Evolutionary conservation across 2,329 filamentous ascomycete genomes (phyloP).

Genomic region (Cadophora sp.): DNA sequence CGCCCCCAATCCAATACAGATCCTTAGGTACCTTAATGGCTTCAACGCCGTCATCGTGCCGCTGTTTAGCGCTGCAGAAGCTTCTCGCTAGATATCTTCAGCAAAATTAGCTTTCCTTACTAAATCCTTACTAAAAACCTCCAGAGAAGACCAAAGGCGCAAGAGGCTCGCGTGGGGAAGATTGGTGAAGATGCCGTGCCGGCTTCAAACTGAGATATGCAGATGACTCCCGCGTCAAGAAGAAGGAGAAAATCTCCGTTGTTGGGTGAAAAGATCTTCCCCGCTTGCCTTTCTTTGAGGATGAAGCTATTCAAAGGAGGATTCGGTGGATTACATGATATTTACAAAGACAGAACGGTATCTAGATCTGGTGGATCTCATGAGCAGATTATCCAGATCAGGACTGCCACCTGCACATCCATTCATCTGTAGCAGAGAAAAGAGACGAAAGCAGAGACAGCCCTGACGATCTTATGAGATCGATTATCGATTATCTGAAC

Average conservation of each 20-base stretch:
- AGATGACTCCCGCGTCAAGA: too few relatives aligned
- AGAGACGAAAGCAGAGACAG: not conserved
- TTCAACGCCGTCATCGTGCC: not conserved
- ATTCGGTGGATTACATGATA: too few relatives aligned
- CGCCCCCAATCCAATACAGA: not conserved
- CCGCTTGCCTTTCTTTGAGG: too few relatives aligned
- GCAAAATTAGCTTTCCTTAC: too few relatives aligned
- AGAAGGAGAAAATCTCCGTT: too few relatives aligned
- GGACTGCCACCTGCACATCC: not conserved
- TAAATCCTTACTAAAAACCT: too few relatives aligned
- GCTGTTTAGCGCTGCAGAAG: not conserved
- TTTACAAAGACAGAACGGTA: too few relatives aligned
- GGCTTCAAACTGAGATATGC: not conserved
- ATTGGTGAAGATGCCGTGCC: not conserved
- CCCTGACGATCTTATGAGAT: not conserved
- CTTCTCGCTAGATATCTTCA: not conserved
- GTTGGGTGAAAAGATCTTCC: too few relatives aligned
- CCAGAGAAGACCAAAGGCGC: too few relatives aligned
- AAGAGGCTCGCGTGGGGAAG: not conserved
- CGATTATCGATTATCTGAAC: not conserved
- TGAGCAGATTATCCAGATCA: not conserved
- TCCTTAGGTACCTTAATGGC: not conserved
- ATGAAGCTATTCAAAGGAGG: too few relatives aligned
- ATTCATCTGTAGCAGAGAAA: not conserved
- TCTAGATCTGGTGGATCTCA: too few relatives aligned